Conservation (phyloP, 2,329 filamentous ascomycete species). For the Aspergillus amoenus region DNA sequence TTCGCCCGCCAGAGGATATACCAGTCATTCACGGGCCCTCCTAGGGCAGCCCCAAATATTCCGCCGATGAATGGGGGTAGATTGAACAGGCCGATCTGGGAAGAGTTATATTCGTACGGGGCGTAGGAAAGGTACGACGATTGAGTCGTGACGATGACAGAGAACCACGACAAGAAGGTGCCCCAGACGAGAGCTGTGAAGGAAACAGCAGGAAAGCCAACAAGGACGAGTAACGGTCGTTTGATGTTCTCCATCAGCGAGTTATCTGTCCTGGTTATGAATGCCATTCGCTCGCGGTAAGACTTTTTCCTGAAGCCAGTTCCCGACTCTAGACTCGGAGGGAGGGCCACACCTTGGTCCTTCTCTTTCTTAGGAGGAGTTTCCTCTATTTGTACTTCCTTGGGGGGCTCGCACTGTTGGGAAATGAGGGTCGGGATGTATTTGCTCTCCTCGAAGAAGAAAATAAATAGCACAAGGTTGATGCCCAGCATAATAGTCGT, state of each 20-base stretch:
- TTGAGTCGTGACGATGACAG: constrained; percentile 38
- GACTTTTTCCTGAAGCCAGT: not conserved
- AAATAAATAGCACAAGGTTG: constrained; percentile 43
- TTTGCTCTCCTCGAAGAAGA: constrained; percentile 47
- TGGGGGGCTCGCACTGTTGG: accelerated
- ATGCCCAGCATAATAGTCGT: constrained; percentile 43
- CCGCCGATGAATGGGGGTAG: constrained; percentile 42
- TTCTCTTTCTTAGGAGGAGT: no score
- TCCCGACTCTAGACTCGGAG: no score
- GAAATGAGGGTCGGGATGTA: not conserved
- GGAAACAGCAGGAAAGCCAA: constrained; percentile 51
- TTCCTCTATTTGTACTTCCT: no score
- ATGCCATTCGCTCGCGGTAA: not conserved
- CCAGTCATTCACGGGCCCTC: constrained; percentile 32
- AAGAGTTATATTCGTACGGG: constrained; percentile 43
- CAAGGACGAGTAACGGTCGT: constrained; percentile 16
- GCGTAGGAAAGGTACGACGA: constrained; percentile 38
- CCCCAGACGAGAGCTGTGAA: constrained; percentile 44
- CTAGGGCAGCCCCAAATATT: not conserved
- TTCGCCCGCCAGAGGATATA: constrained; percentile 36
- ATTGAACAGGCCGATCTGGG: constrained; percentile 41
- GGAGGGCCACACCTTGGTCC: no score
- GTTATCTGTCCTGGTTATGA: not conserved
- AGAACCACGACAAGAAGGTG: constrained; percentile 37
- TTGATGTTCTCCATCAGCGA: not conserved